Conservation (phyloP, 148 eudicot genomes). For the Chenopodium formosanum region DNA sequence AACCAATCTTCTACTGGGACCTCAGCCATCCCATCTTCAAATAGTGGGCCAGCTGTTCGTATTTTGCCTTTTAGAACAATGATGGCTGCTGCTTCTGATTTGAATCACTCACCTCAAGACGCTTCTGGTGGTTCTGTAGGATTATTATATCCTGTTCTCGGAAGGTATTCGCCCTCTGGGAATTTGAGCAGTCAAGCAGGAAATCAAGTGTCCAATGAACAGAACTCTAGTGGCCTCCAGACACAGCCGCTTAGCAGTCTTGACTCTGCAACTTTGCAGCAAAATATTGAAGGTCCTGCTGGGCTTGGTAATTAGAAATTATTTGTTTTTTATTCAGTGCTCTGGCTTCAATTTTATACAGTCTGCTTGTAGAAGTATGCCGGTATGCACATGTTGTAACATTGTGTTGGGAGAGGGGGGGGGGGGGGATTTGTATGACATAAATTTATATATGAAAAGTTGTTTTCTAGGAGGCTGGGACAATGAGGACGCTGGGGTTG, state of each 20-base stretch:
- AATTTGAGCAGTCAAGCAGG: conserved; percentile 26
- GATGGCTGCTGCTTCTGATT: conserved; percentile 38
- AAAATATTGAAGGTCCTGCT: conserved; percentile 29
- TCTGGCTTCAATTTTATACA: not conserved
- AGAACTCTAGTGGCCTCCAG: conserved; percentile 19
- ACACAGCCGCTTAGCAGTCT: conserved; percentile 20
- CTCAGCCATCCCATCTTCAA: conserved; percentile 26
- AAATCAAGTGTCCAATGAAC: conserved; percentile 25
- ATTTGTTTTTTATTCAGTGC: not conserved
- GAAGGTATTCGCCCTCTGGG: conserved; percentile 36
- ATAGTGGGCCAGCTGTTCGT: conserved; percentile 33
- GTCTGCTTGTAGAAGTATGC: not conserved
- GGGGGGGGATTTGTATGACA: too few relatives aligned
- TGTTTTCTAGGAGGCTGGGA: not conserved
- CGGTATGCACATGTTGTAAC: not conserved
- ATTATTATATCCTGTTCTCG: conserved; percentile 28
- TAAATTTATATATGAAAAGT: too few relatives aligned
- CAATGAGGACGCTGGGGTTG: not conserved
- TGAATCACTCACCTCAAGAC: conserved; percentile 35
- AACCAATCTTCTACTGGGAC: conserved; percentile 32
- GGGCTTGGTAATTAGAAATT: conserved; percentile 25
- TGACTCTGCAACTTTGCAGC: conserved; percentile 29
- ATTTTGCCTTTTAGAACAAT: conserved; percentile 35
- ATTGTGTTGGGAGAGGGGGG: not conserved
- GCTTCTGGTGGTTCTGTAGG: conserved; percentile 30